Base-by-base conservation (phyloP, 495 filamentous ascomycete genomes). In the Coniosporium apollinis region DNA sequence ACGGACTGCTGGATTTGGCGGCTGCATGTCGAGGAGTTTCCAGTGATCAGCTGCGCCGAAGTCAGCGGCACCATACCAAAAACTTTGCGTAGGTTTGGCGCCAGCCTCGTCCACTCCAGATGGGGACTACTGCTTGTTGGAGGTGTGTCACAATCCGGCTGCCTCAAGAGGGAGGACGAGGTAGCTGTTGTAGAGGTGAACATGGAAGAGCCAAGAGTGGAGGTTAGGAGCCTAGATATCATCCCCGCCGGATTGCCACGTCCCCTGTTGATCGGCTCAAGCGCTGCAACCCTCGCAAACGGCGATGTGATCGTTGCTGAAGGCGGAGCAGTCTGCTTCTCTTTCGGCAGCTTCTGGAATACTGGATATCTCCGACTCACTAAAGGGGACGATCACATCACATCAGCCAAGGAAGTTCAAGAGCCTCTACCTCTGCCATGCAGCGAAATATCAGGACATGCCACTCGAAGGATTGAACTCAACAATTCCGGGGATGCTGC, bases 251-350 rank as follows among this genome's bases (percentile, higher is more conserved):
- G 15, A 19, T 8, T 10, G 10, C 33, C 38, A 16, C 59, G 69
- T 18, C 80, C 79, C 10, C 53, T 92, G 3, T 57, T 92, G 13
- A 60, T 76, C 29, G 82, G 85, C 4, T 62, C 70, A 41, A 28
- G 46, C n/a, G 42, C 45, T 22, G 70, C 64, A 15, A 52, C 60
- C 13, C 24, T 13, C 7, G 24, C 7, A 26, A 26, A 7, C 30
- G 44, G 54, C 14, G 54, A 61, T 11, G 49, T 64, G 18, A 43
- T 83, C 3, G 52, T 93, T 2, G 52, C 78, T 22, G 83, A 82
- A 6, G 85, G 86, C 11, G 85, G 86, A 14, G 82, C 81, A 18
- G 79, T 84, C 0, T 92, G 85, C 52, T 93, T 91, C 55, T 82
- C 81, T 0, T 87, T 92, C 65, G 82, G 81, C 5, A 74, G 74